These are phyloP conservation scores for Zanthoxylum bungeanum DNA, from an alignment of 345 rosid species.

Conservation along the genomic window DNA sequence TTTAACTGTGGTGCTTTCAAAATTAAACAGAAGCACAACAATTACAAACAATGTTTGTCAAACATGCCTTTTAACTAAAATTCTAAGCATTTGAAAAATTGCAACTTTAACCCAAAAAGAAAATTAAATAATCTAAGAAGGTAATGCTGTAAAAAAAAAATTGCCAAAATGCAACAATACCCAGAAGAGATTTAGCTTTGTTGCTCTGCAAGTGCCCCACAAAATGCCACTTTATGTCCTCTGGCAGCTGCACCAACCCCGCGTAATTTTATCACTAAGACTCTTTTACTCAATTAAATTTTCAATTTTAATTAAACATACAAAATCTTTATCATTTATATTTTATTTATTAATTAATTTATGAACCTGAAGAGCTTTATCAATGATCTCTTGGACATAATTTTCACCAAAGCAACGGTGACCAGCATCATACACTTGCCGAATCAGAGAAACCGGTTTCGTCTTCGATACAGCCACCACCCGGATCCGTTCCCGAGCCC, in stretches of 20 bases:
- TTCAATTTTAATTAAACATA: not conserved
- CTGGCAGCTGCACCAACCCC: conserved; percentile 58
- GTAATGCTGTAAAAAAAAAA: no score
- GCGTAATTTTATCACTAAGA: not conserved
- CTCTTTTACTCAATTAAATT: not conserved
- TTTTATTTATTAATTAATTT: not conserved
- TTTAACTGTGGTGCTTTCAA: not conserved
- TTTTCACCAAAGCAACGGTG: conserved; percentile 90
- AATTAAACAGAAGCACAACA: not conserved
- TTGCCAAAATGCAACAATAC: conserved; percentile 30
- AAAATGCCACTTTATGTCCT: conserved; percentile 87
- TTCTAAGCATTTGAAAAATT: not conserved
- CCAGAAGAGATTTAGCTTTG: conserved; percentile 74
- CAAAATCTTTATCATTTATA: not conserved
- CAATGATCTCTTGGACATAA: conserved; percentile 81
- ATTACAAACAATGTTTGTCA: no score
- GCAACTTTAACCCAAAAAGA: not conserved
- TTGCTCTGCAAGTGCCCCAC: conserved; percentile 90
- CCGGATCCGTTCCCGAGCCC: conserved; percentile 47
- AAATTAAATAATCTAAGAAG: not conserved
- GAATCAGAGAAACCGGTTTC: conserved; percentile 79
- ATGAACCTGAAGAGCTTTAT: conserved; percentile 84
- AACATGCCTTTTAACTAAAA: not conserved
- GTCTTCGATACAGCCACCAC: conserved; percentile 85
- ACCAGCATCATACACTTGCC: conserved; percentile 82